Evolutionary conservation across 441 rosid genomes (phyloP), one percentile per base, ranked within the genome.

Genomic region (Omphalea diandra): DNA sequence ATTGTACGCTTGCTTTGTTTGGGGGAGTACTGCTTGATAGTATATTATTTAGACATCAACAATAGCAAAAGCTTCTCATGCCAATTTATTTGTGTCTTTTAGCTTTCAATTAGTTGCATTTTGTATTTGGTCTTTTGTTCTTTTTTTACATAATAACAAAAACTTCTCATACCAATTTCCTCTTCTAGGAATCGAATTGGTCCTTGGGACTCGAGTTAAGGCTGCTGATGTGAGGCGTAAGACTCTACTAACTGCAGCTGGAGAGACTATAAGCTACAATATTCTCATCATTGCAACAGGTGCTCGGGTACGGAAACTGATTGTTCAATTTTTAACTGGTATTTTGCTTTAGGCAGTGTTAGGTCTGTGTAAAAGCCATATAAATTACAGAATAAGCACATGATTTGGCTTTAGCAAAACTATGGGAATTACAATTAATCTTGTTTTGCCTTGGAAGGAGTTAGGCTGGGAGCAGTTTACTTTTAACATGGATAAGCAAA

Each of bases 211-310:
- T 82, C 88, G 86, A 73, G 98, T 94, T 58, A 92, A 90, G 78
- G 88, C 98, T 38, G 96, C 85, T 61, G 97, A 91, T 79, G 86
- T 90, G 80, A 90, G 87, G 80, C 90, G 97, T 60, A 90, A 86
- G 81, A 90, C 94, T 68, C 86, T 91, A 69, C 76, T 91, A 78
- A 92, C 97, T 53, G 91, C 91, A 73, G 77, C 91, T 10, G 97
- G 97, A 60, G 98, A 94, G 84, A 94, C 98, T 62, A 94, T 94
- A 76, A 88, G 93, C 81, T 94, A 90, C 84, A 89, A 92, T 76
- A 71, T 82, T 81, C 90, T 94, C 73, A 88, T 94, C 77, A 81
- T 94, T 79, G 97, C 97, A 65, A 91, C 97, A 67, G 98, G 98
- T 84, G 98, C 98, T 82, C 88, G 90, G 98, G 98, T 94, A 94